A percentile compares a stretch with the other conserved stretches of the same genome.
phyloP scores from a whole-genome alignment of 2,329 filamentous ascomycete genomes.

The Tolypocladium nubicola region DNA sequence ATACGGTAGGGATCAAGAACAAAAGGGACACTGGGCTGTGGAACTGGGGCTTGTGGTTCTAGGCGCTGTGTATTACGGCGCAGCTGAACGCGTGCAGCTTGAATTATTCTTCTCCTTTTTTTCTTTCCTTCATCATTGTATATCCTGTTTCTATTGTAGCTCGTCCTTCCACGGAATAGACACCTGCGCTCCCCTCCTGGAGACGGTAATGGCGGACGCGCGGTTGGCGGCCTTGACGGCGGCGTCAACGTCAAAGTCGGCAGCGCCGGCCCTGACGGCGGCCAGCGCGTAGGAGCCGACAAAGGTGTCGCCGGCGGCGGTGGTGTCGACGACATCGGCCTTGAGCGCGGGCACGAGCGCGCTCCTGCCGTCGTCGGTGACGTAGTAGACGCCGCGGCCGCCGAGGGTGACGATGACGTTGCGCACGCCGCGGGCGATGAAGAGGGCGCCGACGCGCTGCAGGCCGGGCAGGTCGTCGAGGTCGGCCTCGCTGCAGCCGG shows the following conservation, averaged over 20 bases:
- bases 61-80: background rate
- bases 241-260: constrained; percentile 41
- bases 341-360: constrained; percentile 53
- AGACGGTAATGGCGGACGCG: constrained; percentile 30
- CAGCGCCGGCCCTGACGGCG: constrained; percentile 39
- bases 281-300: constrained; percentile 77
- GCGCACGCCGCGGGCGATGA: constrained; percentile 58
- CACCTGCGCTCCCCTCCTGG: constrained; percentile 29
- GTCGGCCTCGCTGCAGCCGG: constrained; percentile 38
- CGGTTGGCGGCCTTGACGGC: constrained; percentile 45
- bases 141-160: constrained; percentile 15
- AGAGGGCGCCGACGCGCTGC: constrained; percentile 40
- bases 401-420: constrained; percentile 82
- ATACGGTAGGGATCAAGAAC: background rate
- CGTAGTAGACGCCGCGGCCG: constrained; percentile 63
- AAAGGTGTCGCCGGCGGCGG: constrained; percentile 89
- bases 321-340: constrained; percentile 79
- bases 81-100: background rate
- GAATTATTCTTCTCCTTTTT: constrained; percentile 2
- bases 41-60: constrained; percentile 18
- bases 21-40: constrained; percentile 14
- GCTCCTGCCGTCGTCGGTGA: constrained; percentile 29
- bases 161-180: constrained; percentile 35
- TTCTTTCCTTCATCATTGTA: constrained; percentile 7
- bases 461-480: constrained; percentile 36